Evolutionary conservation across 768 basidiomycete species (phyloP).

Genomic region (Mycena chlorophos): DNA sequence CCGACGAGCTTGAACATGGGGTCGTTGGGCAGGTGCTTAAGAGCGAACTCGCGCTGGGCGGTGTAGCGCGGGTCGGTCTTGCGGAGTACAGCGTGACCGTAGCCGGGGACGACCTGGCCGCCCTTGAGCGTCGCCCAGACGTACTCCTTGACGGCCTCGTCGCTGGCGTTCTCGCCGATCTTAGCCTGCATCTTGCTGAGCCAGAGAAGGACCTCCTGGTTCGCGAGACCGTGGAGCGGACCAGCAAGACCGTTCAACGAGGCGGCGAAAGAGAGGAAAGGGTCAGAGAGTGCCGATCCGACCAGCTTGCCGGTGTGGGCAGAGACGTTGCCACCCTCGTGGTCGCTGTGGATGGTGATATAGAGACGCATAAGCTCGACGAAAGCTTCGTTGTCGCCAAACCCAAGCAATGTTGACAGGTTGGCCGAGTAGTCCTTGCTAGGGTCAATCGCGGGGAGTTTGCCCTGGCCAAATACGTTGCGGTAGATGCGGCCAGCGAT

Average conservation of each 20-base stretch:
- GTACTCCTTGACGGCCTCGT: constrained; percentile 89
- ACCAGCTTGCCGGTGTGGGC: constrained; percentile 93
- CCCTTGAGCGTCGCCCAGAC: constrained; percentile 92
- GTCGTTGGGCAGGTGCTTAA: constrained; percentile 82
- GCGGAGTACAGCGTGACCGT: constrained; percentile 82
- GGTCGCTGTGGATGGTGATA: constrained; percentile 97
- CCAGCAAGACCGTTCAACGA: constrained; percentile 96
- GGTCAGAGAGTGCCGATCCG: constrained; percentile 94
- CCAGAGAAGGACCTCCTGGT: constrained; percentile 97
- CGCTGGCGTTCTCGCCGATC: constrained; percentile 82
- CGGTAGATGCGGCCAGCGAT: constrained; percentile 93
- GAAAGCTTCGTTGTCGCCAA: constrained; percentile 82
- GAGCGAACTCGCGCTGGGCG: constrained; percentile 86
- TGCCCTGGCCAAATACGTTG: constrained; percentile 86
- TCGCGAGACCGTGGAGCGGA: constrained; percentile 93
- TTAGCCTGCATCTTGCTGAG: constrained; percentile 88
- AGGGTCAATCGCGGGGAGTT: constrained; percentile 81
- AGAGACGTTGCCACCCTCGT: constrained; percentile 98
- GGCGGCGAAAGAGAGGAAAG: constrained; percentile 92
- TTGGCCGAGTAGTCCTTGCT: constrained; percentile 89
- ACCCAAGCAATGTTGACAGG: constrained; percentile 87
- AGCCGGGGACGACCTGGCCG: constrained; percentile 93
- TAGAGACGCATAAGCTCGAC: constrained; percentile 95
- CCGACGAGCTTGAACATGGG: constrained; percentile 93
- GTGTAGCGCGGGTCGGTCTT: constrained; percentile 93